Conservation (phyloP, 2,329 filamentous ascomycete genomes). For the Dendryphion nanum region DNA sequence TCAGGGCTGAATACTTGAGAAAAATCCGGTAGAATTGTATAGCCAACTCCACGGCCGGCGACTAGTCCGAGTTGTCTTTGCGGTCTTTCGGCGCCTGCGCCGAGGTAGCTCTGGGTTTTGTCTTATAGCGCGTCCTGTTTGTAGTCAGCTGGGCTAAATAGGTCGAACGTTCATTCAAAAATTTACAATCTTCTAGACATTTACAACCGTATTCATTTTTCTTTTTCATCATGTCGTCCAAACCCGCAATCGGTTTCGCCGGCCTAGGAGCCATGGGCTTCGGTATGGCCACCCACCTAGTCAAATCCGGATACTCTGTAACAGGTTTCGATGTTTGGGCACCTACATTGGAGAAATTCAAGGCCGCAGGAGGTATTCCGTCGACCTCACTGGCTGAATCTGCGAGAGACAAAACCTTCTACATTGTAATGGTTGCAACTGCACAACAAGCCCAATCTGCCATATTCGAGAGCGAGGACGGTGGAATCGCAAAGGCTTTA, state of each 20-base stretch:
- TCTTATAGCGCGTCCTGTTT: too few relatives aligned
- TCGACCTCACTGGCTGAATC: constrained; percentile 62
- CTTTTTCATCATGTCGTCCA: constrained; percentile 29
- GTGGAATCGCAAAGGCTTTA: constrained; percentile 51
- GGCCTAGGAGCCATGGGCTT: constrained; percentile 81
- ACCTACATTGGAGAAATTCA: constrained; percentile 65
- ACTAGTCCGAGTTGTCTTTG: too few relatives aligned
- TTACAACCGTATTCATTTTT: background rate
- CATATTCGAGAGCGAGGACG: constrained; percentile 58
- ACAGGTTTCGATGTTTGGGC: constrained; percentile 71
- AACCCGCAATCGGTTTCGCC: constrained; percentile 62
- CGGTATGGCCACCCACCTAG: constrained; percentile 74
- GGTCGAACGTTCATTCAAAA: too few relatives aligned
- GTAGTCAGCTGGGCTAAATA: too few relatives aligned
- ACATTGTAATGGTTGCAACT: constrained; percentile 75
- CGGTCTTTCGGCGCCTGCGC: too few relatives aligned
- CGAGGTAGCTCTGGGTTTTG: too few relatives aligned
- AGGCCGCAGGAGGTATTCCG: constrained; percentile 59
- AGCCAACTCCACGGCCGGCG: too few relatives aligned
- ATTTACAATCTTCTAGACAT: too few relatives aligned
- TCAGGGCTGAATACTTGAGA: too few relatives aligned
- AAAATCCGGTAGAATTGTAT: too few relatives aligned
- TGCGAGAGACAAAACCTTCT: constrained; percentile 58
- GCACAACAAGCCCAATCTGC: constrained; percentile 66
- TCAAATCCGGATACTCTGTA: constrained; percentile 65